Evolutionary conservation across 768 basidiomycete species (phyloP), one percentile per base, ranked within the genome.

Genomic region (Lyophyllum atratum): DNA sequence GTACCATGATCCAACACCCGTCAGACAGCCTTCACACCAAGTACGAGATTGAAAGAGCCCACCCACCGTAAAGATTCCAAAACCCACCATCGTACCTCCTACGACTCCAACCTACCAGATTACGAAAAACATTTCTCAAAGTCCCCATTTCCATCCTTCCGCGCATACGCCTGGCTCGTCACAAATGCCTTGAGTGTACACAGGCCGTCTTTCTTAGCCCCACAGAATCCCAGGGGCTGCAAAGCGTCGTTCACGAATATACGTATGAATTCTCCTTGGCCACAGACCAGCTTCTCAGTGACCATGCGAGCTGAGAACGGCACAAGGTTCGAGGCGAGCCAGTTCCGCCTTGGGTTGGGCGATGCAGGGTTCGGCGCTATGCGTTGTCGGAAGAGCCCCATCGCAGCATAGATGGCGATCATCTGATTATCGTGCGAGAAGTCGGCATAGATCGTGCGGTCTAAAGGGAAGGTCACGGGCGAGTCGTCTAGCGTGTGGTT

Each of bases 371-470:
- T 71, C 26, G 76, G 69, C n/a, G 70, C 61, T 5, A 10, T 49
- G 14, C 52, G 54, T 59, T 79, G 80, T 6, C 55, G 68, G 68
- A 80, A 84, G 49, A 82, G 77, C 40, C 82, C 92, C 71, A 74
- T 84, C 55, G 66, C 90, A 73, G 70, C 80, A 61, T 86, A 89
- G 48, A 94, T 87, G 33, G 90, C 86, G 39, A 90, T 75, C 84
- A 95, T 90, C 66, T 89, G 77, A 68, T 93, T 92, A 67, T 94
- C 92, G 67, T 95, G 92, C 8, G 89, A 84, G 69, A 95, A 93
- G 71, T 95, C 92, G 21, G 82, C 85, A 64, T 90, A 92, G 44
- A 92, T 65, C 5, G 76, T 74, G 57, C 82, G 81, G 56, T 85
- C 64, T 12, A 90, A 78, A 0, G 92, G 92, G 74, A 95, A 95